A percentile compares a stretch with the other conserved stretches of the same genome.
Conservation (phyloP, 2,329 filamentous ascomycete genomes). For the Biscogniauxia mediterranea region DNA sequence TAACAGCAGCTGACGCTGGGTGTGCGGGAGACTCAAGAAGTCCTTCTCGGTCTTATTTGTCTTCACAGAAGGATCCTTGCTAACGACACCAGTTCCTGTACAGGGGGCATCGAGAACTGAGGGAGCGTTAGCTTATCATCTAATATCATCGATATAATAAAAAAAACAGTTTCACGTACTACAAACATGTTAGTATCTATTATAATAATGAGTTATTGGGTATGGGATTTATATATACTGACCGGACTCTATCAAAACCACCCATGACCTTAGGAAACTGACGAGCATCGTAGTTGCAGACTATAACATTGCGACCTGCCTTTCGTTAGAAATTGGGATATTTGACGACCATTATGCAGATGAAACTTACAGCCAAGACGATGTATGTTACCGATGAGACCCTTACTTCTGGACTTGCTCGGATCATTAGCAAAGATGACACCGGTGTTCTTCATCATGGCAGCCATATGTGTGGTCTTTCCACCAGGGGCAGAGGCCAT, state of each 20-base stretch:
- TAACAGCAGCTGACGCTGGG: slow-evolving; percentile 91
- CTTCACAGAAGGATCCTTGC: slow-evolving; percentile 95
- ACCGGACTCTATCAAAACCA: slow-evolving; percentile 81
- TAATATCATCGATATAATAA: not conserved
- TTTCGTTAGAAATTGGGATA: not conserved
- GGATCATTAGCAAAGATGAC: slow-evolving; percentile 95
- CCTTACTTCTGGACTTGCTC: slow-evolving; percentile 89
- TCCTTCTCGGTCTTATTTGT: slow-evolving; percentile 97
- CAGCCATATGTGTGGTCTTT: slow-evolving; percentile 95
- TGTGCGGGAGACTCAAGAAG: slow-evolving; percentile 88
- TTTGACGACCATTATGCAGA: not conserved
- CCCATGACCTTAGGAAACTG: slow-evolving; percentile 94
- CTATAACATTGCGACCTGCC: slow-evolving; percentile 68
- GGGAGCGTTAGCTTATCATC: not conserved
- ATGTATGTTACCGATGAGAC: slow-evolving; percentile 97
- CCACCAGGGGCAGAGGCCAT: slow-evolving; percentile 94
- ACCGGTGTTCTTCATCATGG: slow-evolving; percentile 96
- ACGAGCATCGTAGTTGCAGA: slow-evolving; percentile 92
- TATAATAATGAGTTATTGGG: too few species aligned
- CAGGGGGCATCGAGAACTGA: slow-evolving; percentile 85
- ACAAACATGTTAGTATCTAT: not conserved
- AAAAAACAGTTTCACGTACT: not conserved
- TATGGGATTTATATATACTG: slow-evolving; percentile 15
- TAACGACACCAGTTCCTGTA: slow-evolving; percentile 95
- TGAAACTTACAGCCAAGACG: slow-evolving; percentile 62